A percentile compares a stretch with the other conserved stretches of the same genome.
Evolutionary conservation across 148 eudicot genomes (phyloP).

Genomic region (Cornus kousa): DNA sequence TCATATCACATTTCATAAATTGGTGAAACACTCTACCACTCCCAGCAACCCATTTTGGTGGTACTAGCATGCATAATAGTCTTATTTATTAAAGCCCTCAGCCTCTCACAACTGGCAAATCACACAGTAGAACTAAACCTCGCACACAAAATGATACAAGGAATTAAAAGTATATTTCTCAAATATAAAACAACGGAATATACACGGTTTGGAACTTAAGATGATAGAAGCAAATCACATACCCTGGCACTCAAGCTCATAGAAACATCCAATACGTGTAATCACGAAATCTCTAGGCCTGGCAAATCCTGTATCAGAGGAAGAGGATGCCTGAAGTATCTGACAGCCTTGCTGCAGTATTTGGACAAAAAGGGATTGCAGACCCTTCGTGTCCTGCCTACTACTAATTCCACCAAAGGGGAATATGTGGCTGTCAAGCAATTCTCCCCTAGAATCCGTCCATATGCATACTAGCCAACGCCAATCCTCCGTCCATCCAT

Average conservation of each 20-base stretch:
- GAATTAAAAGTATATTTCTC: neutral
- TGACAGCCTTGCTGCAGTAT: conserved; percentile 96
- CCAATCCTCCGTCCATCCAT: conserved; percentile 99
- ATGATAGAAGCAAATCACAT: conserved; percentile 16
- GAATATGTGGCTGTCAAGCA: conserved; percentile 83
- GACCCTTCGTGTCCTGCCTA: conserved; percentile 97
- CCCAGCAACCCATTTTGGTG: neutral
- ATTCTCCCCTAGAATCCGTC: conserved; percentile 98
- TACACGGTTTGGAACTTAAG: neutral
- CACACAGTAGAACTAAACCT: neutral
- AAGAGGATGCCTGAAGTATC: conserved; percentile 74
- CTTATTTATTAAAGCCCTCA: neutral
- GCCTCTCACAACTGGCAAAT: neutral
- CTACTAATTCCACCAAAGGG: conserved; percentile 98
- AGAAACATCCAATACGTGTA: conserved; percentile 88
- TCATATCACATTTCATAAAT: neutral
- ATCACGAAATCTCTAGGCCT: conserved; percentile 90
- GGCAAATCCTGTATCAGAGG: conserved; percentile 54
- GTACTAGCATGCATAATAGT: neutral
- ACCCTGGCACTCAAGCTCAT: conserved; percentile 98
- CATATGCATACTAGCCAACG: conserved; percentile 95
- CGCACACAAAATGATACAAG: neutral
- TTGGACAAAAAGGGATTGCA: conserved; percentile 92
- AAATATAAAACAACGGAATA: conserved; percentile 9
- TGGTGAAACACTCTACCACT: neutral